phyloP scores from a whole-genome alignment of 176 grass and related monocot species.

The Bonia amplexicaulis region DNA sequence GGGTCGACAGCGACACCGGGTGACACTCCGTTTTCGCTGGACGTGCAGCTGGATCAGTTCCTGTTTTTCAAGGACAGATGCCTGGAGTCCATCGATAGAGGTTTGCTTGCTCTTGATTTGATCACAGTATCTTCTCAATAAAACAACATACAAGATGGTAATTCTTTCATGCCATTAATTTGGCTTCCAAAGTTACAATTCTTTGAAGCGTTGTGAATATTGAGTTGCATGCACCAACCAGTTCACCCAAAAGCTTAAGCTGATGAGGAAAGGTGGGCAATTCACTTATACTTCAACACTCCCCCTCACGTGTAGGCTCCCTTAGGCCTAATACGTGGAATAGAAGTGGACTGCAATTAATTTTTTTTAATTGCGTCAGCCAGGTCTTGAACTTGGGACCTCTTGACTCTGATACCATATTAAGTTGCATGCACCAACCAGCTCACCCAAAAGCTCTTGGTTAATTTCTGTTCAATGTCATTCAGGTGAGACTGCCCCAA shows the following conservation, averaged over 20 bases:
- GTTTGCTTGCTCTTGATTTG: neutral
- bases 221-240: no score
- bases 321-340: no score
- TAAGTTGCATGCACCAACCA: no score
- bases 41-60: constrained; percentile 64
- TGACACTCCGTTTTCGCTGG: constrained; percentile 32
- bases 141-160: neutral
- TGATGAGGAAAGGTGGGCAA: no score
- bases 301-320: no score
- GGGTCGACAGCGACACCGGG: constrained; percentile 43
- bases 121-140: neutral
- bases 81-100: constrained; percentile 37
- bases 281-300: no score
- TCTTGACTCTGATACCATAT: no score
- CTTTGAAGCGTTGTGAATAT: neutral
- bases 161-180: neutral
- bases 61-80: constrained; percentile 55
- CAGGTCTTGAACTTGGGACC: no score
- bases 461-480: neutral
- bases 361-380: no score
- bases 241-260: no score
- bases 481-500: constrained; percentile 33
- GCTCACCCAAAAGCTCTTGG: no score
- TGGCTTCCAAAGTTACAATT: neutral
- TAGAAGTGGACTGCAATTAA: no score